phyloP scores from a whole-genome alignment of 257 asterid genomes.

The Mentha longifolia region DNA sequence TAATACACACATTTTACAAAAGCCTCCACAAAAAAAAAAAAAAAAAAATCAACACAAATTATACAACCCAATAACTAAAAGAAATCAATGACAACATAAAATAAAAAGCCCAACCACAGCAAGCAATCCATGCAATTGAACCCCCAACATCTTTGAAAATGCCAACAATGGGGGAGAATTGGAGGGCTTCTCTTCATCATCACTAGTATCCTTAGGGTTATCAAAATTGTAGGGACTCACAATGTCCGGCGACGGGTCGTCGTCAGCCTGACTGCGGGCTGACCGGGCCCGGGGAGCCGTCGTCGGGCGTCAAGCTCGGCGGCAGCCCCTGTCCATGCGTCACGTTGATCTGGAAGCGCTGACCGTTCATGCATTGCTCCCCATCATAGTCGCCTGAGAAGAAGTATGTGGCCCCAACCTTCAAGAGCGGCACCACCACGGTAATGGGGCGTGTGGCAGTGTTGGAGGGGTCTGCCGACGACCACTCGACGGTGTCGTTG shows the following conservation, averaged over 20 bases:
- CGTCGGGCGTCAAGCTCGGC: constrained; percentile 48
- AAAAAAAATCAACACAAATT: neutral
- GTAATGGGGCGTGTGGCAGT: constrained; percentile 48
- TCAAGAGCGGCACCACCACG: constrained; percentile 60
- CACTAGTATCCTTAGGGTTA: constrained; percentile 57
- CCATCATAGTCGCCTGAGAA: constrained; percentile 92
- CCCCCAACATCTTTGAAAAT: constrained; percentile 37
- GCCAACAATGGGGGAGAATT: constrained; percentile 35
- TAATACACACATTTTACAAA: constrained; percentile 24
- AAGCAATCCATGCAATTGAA: constrained; percentile 35
- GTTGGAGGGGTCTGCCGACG: constrained; percentile 62
- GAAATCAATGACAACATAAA: constrained; percentile 23
- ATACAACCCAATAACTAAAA: constrained; percentile 4
- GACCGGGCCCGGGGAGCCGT: constrained; percentile 52
- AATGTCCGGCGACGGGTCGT: constrained; percentile 72
- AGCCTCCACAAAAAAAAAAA: neutral
- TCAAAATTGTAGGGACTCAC: constrained; percentile 75
- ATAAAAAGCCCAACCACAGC: constrained; percentile 39
- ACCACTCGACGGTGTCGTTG: constrained; percentile 75
- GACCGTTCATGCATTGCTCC: constrained; percentile 78
- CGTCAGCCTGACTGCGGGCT: constrained; percentile 59
- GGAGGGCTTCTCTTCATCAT: constrained; percentile 47
- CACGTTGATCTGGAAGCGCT: constrained; percentile 61
- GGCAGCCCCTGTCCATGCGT: constrained; percentile 75
- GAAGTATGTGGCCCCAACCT: constrained; percentile 59